Base-by-base conservation (phyloP, 108 stramenopile genomes). In the Cyclotella kingstonii region DNA sequence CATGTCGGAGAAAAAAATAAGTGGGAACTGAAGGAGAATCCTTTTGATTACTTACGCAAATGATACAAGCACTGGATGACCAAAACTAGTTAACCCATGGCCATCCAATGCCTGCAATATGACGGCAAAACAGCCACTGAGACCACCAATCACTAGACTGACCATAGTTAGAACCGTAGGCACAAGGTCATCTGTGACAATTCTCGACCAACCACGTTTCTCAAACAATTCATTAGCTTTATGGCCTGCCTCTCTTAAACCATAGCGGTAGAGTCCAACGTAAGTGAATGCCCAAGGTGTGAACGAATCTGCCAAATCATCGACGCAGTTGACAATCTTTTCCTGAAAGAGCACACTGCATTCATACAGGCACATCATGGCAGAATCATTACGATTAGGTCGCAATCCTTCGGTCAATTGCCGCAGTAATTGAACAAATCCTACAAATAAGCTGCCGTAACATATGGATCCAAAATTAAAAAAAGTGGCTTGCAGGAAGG, bases 161-260 rank as follows among this genome's bases (percentile, higher is more conserved):
- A 79, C 77, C 82, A 92, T 78, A 34, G 80, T 57, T 12, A 92
- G 63, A n/a, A 92, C 79, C 46, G 81, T 87, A 33, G 81, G 79
- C 8, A 90, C 78, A n/a, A 95, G 70, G 41, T 90, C 87, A 77
- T 95, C 90, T 9, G 84, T 82, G 1, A 95, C 89, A 71, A 95
- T 89, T 41, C 67, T 86, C 19, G 84, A 75, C 94, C 91, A 92
- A 35, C 94, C 94, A 22, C 93, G 73, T 44, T 70, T 80, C 28
- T 78, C 65, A 70, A 97, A 97, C 21, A 97, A 66, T 40, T 83
- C 79, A 23, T 80, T 81, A 8, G 84, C 87, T 34, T 76, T 63
- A 39, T 79, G 58, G 3, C 87, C 94, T 21, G 87, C 85, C 26
- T 89, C 84, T 45, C 69, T 54, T 56, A 89, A 81, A 46, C 80